Evolutionary conservation across 768 basidiomycete genomes (phyloP).

Genomic region (Suillus decipiens): DNA sequence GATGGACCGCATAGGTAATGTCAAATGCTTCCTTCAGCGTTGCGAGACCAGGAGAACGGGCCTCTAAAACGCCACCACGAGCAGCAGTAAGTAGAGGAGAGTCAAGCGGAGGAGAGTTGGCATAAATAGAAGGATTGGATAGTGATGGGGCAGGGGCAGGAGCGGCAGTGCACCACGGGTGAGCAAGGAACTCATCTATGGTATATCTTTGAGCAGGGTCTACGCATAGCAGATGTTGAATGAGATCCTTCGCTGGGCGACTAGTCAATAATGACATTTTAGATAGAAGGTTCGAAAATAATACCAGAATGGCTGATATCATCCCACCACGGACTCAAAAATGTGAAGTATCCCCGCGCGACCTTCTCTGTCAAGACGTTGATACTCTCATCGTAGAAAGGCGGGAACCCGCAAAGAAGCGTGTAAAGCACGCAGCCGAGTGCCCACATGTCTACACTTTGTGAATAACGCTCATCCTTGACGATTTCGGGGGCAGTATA

Average conservation of each 20-base stretch:
- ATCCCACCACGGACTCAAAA: conserved; percentile 99
- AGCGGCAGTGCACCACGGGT: conserved; percentile 89
- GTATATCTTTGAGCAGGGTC: conserved; percentile 95
- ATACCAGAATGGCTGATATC: conserved; percentile 82
- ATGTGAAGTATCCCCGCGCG: conserved; percentile 95
- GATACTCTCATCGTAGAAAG: conserved; percentile 99
- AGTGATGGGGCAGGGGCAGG: conserved; percentile 58
- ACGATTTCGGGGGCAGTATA: conserved; percentile 99
- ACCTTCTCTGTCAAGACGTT: conserved; percentile 98
- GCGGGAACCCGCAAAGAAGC: conserved; percentile 93
- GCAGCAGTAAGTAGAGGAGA: conserved; percentile 87
- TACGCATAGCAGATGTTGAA: conserved; percentile 91
- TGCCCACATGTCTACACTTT: conserved; percentile 99
- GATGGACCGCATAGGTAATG: conserved; percentile 97
- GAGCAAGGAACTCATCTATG: conserved; percentile 95
- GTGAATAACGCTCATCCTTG: conserved; percentile 95
- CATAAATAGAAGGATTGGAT: conserved; percentile 58
- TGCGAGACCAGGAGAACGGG: conserved; percentile 89
- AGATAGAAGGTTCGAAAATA: conserved; percentile 16
- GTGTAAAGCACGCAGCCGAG: conserved; percentile 99
- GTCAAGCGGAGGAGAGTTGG: conserved; percentile 58
- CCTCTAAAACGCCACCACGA: conserved; percentile 72
- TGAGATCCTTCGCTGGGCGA: conserved; percentile 87
- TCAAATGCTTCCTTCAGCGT: conserved; percentile 98
- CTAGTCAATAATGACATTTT: conserved; percentile 17